Evolutionary conservation across 1,284 basidiomycete species (phyloP), one percentile per base, ranked within the genome.

Genomic region (Chiua sp.): DNA sequence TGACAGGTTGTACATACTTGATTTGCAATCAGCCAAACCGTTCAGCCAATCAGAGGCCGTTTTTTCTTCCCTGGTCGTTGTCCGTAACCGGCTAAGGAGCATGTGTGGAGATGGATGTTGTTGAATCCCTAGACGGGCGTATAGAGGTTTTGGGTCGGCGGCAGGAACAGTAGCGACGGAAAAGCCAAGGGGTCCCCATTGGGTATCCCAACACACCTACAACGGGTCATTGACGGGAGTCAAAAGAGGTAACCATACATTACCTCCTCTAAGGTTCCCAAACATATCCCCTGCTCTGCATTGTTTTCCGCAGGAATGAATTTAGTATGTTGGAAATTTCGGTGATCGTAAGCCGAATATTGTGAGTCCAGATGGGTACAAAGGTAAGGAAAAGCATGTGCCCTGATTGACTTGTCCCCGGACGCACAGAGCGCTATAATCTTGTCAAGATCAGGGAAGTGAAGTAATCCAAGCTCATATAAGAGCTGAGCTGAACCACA

Each of bases 231-330:
- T 18, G 7, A 39, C 37, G 7, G 3, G 37, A 39, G 16, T 20
- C 37, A 20, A 18, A 39, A 39, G 37, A 39, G 18, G 18, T 39
- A 39, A 7, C 37, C 37, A 20, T 8, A 20, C 37, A 39, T 50
- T 47, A 91, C 91, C 70, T 91, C 87, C 7, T 58, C 81, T 80
- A 91, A 91, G 4, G 83, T 87, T 2, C 84, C 60, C 91, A 72
- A 51, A 82, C 80, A 13, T 71, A 63, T 51, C 75, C 46, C 51
- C 78, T 81, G 47, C 76, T 44, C 18, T 8, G 20, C 42, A 44
- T 16, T 56, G n/a, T 80, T 82, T 10, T 86, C 65, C 4, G 92
- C 87, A 1, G 96, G 96, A 30, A 98, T 85, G 75, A 94, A 98
- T 0, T 90, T 79, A 3, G 91, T 70, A 44, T 84, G 73, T 10